Conservation (phyloP, 805 yeast genomes). For the Metschnikowia henanensis region DNA sequence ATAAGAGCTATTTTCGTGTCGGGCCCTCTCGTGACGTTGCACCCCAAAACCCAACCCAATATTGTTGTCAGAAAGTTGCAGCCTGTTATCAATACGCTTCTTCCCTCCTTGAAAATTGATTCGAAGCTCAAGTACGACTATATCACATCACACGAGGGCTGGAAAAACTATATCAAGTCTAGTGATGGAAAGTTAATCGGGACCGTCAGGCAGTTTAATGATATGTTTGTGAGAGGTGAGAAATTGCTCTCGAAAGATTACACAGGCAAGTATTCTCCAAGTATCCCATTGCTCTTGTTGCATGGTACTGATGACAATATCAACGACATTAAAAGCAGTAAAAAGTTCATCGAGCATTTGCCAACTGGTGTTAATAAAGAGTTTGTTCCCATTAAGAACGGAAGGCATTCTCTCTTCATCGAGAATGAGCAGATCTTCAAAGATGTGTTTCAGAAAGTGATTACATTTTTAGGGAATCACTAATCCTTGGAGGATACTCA, state of each 20-base stretch:
- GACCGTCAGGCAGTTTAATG: slow-evolving; percentile 58
- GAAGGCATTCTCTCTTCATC: slow-evolving; percentile 45
- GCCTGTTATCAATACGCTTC: slow-evolving; percentile 35
- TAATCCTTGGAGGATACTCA: background rate
- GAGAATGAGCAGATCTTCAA: slow-evolving; percentile 46
- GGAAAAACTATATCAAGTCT: slow-evolving; percentile 44
- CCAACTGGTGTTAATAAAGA: slow-evolving; percentile 35
- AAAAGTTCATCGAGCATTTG: slow-evolving; percentile 37
- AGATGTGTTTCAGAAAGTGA: slow-evolving; percentile 33
- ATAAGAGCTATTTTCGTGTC: slow-evolving; percentile 48
- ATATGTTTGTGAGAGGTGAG: slow-evolving; percentile 64
- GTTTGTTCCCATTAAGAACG: slow-evolving; percentile 30
- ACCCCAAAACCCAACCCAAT: slow-evolving; percentile 61
- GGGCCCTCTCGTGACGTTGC: slow-evolving; percentile 62
- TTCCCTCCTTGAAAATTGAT: slow-evolving; percentile 54
- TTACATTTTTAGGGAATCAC: slow-evolving; percentile 29
- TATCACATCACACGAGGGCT: slow-evolving; percentile 49
- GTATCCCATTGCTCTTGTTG: slow-evolving; percentile 51
- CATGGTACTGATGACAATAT: slow-evolving; percentile 68
- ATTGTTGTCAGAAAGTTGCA: slow-evolving; percentile 38
- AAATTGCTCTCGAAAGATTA: slow-evolving; percentile 39
- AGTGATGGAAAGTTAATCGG: slow-evolving; percentile 44
- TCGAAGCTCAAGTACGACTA: slow-evolving; percentile 56
- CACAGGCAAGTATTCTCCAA: slow-evolving; percentile 34
- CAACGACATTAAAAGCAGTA: slow-evolving; percentile 52